These are phyloP conservation scores for Fraxinus greggii DNA, from an alignment of 305 asterid species.

Conservation along the genomic window DNA sequence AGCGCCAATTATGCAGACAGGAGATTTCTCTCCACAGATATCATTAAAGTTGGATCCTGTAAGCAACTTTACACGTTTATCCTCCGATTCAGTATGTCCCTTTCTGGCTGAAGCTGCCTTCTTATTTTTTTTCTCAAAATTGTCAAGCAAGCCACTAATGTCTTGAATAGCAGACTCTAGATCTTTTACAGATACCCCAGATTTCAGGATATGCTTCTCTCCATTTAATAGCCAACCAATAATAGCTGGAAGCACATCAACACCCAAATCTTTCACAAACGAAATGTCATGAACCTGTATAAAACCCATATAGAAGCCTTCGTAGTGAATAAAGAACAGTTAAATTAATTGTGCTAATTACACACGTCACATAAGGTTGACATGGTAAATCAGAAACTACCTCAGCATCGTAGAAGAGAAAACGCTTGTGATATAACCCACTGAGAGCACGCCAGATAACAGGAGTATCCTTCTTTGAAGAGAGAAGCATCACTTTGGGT, in stretches of 20 bases:
- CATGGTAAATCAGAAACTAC: constrained; percentile 33
- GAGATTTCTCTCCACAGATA: constrained; percentile 64
- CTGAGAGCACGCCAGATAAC: constrained; percentile 88
- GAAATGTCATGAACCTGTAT: constrained; percentile 65
- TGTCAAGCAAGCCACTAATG: constrained; percentile 61
- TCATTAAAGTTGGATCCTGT: constrained; percentile 57
- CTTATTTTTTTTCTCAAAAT: constrained; percentile 64
- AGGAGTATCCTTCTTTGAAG: constrained; percentile 82
- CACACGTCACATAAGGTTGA: background rate
- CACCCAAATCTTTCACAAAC: constrained; percentile 53
- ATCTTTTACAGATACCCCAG: constrained; percentile 75
- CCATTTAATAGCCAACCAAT: constrained; percentile 86
- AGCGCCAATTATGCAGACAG: constrained; percentile 80
- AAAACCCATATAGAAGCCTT: background rate
- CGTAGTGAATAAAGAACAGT: background rate
- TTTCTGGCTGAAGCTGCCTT: constrained; percentile 51
- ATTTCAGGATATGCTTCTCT: constrained; percentile 57
- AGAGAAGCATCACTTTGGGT: constrained; percentile 81
- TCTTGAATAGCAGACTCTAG: constrained; percentile 72
- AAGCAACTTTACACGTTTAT: constrained; percentile 47
- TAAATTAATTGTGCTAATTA: background rate
- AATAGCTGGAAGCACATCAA: constrained; percentile 80
- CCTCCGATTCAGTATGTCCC: constrained; percentile 42
- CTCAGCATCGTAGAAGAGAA: constrained; percentile 70
- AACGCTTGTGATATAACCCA: constrained; percentile 71